phyloP scores from a whole-genome alignment of 2,329 filamentous ascomycete species.

The Fusarium metavorans region DNA sequence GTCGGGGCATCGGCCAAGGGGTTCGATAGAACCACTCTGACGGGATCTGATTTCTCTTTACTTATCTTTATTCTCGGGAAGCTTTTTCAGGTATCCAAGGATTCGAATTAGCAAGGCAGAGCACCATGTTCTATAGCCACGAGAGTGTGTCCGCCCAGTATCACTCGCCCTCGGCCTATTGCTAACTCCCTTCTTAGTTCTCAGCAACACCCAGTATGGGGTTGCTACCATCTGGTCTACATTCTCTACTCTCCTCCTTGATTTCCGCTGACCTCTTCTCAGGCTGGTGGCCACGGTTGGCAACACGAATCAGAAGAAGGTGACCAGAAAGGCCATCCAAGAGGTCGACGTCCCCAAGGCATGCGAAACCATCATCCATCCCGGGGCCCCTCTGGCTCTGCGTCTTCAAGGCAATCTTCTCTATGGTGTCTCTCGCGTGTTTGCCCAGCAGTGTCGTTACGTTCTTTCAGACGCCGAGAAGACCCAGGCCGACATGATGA shows the following conservation, averaged over 20 bases:
- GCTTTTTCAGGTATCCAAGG: background rate
- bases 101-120: background rate
- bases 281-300: conserved; percentile 95
- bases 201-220: conserved; percentile 88
- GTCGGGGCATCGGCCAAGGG: background rate
- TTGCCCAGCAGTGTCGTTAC: conserved; percentile 87
- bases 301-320: conserved; percentile 75
- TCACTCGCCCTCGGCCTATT: background rate
- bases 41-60: background rate
- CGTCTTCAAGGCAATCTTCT: conserved; percentile 91
- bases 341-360: conserved; percentile 89
- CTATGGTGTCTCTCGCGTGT: conserved; percentile 87
- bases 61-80: background rate
- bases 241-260: background rate
- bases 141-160: conserved; percentile 73
- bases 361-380: conserved; percentile 87
- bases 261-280: conserved; percentile 2
- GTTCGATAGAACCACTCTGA: background rate
- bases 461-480: conserved; percentile 84
- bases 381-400: conserved; percentile 85
- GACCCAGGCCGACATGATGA: conserved; percentile 78
- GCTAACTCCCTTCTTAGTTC: conserved; percentile 64
- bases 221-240: conserved; percentile 93
- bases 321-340: conserved; percentile 88
- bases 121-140: conserved; percentile 91